These are phyloP conservation scores for Sporisorium iseilematis-ciliati DNA, from an alignment of 1,284 basidiomycete species.

Conservation along the genomic window DNA sequence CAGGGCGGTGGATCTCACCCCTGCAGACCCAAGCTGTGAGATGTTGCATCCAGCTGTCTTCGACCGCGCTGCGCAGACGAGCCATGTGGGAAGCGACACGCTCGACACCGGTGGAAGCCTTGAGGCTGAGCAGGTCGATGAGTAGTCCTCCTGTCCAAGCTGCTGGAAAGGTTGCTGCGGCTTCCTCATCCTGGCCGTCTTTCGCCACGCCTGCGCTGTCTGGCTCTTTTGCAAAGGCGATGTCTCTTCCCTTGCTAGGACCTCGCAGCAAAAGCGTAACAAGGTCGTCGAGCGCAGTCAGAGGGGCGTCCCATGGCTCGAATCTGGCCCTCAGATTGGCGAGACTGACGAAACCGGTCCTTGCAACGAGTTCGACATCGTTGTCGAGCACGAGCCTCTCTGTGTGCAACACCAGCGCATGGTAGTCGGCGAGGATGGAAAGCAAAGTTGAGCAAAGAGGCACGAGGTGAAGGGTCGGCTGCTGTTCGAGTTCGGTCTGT, in stretches of 20 bases:
- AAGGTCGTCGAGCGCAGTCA: conserved; percentile 44
- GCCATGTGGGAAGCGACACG: conserved; percentile 41
- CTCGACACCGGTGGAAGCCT: conserved; percentile 44
- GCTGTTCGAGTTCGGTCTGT: conserved; percentile 27
- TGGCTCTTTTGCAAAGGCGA: conserved; percentile 28
- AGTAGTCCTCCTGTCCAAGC: conserved; percentile 56
- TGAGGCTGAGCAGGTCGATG: conserved; percentile 48
- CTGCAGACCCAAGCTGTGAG: conserved; percentile 53
- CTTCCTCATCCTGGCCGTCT: not conserved
- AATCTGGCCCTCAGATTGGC: conserved; percentile 48
- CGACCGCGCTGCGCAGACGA: conserved; percentile 40
- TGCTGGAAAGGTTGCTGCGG: conserved; percentile 17
- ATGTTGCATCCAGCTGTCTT: conserved; percentile 54
- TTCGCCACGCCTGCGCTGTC: not conserved
- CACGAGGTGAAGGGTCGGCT: conserved; percentile 49
- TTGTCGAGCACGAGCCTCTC: conserved; percentile 43
- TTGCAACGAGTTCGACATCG: conserved; percentile 38
- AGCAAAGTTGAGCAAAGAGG: conserved; percentile 54
- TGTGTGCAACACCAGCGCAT: conserved; percentile 38
- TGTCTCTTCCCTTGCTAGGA: conserved; percentile 18
- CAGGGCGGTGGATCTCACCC: conserved; percentile 44
- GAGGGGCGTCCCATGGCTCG: conserved; percentile 49
- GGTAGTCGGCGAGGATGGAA: conserved; percentile 41
- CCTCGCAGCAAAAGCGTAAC: conserved; percentile 39
- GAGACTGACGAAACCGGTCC: conserved; percentile 46